phyloP scores from a whole-genome alignment of 2,329 filamentous ascomycete genomes.

The Gaeumannomyces tritici region DNA sequence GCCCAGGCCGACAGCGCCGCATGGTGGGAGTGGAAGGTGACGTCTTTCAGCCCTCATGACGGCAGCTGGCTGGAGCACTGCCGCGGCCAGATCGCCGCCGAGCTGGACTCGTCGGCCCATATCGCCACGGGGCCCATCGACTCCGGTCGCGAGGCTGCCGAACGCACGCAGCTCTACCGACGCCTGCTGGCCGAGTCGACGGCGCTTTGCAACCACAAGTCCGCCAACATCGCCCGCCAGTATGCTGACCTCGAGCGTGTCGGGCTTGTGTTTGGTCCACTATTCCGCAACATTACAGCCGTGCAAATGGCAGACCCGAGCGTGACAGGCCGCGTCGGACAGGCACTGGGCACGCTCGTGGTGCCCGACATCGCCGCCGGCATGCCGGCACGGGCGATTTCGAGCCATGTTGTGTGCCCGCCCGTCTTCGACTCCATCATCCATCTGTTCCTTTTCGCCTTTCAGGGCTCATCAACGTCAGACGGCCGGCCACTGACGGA shows the following conservation, averaged over 20 bases:
- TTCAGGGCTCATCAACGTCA: not conserved
- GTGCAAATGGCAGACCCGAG: not conserved
- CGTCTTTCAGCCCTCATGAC: slow-evolving; percentile 2
- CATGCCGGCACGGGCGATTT: not conserved
- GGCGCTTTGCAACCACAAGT: not conserved
- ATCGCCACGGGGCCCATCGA: not conserved
- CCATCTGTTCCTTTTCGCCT: not conserved
- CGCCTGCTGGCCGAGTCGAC: not conserved
- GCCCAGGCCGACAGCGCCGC: not conserved
- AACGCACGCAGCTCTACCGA: not conserved
- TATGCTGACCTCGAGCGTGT: slow-evolving; percentile 5
- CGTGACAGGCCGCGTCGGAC: not conserved
- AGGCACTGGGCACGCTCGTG: not conserved
- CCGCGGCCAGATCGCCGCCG: slow-evolving; percentile 10
- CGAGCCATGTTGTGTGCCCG: not conserved
- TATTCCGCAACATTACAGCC: slow-evolving; percentile 6
- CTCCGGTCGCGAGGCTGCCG: not conserved
- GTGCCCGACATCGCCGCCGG: not conserved
- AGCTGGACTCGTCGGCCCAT: not conserved
- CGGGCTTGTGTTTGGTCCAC: slow-evolving; percentile 12
- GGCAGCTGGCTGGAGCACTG: slow-evolving; percentile 13
- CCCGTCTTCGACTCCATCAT: not conserved
- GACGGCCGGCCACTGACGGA: not conserved
- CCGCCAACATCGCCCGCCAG: not conserved
- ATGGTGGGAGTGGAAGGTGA: slow-evolving; percentile 1